These are phyloP conservation scores for Phellopilus nigrolimitatus DNA, from an alignment of 1,284 basidiomycete species.

Conservation along the genomic window DNA sequence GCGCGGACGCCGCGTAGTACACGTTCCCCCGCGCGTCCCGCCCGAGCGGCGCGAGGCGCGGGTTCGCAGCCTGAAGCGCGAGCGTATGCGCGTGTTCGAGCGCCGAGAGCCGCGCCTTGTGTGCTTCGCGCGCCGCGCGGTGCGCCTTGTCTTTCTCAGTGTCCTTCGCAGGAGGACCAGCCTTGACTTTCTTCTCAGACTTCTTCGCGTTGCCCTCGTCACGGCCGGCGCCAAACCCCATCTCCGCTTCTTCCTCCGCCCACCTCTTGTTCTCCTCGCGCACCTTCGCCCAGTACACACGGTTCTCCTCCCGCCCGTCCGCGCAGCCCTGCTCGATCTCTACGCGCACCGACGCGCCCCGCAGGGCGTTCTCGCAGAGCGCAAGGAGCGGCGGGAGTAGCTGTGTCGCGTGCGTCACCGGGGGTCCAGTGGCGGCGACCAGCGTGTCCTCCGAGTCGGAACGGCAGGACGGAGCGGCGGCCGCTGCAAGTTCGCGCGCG, in stretches of 20 bases:
- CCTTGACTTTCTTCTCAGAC: background rate
- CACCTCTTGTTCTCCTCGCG: conserved; percentile 43
- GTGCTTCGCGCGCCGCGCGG: conserved; percentile 16
- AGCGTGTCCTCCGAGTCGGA: conserved; percentile 26
- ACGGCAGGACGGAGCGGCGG: too few species aligned
- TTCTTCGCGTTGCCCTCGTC: background rate
- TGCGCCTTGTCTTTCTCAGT: conserved; percentile 3
- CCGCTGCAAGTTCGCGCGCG: conserved; percentile 33
- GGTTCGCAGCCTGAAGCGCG: conserved; percentile 24
- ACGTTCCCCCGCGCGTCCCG: conserved; percentile 34
- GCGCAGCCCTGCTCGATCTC: conserved; percentile 52
- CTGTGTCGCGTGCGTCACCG: conserved; percentile 49
- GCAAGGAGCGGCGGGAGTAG: conserved; percentile 58
- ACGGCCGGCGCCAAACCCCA: too few species aligned
- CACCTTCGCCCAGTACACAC: conserved; percentile 44
- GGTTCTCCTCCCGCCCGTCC: conserved; percentile 48
- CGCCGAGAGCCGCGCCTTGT: conserved; percentile 29
- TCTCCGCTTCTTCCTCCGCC: conserved; percentile 35
- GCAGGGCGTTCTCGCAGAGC: conserved; percentile 47
- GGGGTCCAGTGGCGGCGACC: too few species aligned
- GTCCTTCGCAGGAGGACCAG: too few species aligned
- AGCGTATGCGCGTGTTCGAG: conserved; percentile 32
- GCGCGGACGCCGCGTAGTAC: conserved; percentile 33
- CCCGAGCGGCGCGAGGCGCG: conserved; percentile 34
- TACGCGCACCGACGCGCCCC: conserved; percentile 44